phyloP scores from a whole-genome alignment of 2,329 filamentous ascomycete genomes.

The Trichoderma arundinaceum region DNA sequence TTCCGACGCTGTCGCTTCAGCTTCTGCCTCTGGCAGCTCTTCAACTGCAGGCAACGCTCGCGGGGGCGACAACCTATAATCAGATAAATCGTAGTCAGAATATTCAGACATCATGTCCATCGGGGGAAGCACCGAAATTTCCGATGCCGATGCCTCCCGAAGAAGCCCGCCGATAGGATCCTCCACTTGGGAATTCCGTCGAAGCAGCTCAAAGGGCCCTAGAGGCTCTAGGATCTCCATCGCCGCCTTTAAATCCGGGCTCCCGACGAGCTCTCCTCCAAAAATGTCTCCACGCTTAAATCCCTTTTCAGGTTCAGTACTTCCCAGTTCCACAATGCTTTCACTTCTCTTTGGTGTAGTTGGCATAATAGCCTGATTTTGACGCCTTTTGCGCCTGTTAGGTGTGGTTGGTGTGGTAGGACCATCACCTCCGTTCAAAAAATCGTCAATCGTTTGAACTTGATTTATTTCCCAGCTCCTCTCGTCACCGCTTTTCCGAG shows the following conservation, averaged over 20 bases:
- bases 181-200: conserved; percentile 41
- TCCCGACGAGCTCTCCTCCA: conserved; percentile 45
- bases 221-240: neutral
- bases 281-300: conserved; percentile 36
- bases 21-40: conserved; percentile 56
- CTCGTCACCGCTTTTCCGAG: conserved; percentile 53
- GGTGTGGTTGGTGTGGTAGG: neutral
- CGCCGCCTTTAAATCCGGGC: conserved; percentile 44
- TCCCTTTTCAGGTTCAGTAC: conserved; percentile 36
- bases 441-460: conserved; percentile 19
- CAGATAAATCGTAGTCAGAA: conserved; percentile 41
- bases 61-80: conserved; percentile 51
- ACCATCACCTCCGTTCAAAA: conserved; percentile 7
- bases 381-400: conserved; percentile 15
- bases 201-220: conserved; percentile 40
- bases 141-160: conserved; percentile 40
- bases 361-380: conserved; percentile 1
- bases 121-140: conserved; percentile 31
- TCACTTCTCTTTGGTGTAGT: conserved; percentile 31
- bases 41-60: conserved; percentile 57
- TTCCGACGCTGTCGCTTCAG: conserved; percentile 38
- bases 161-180: conserved; percentile 42
- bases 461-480: conserved; percentile 37
- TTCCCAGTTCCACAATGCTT: conserved; percentile 36
- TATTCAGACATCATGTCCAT: conserved; percentile 28